phyloP scores from a whole-genome alignment of 345 rosid species.

The Eucalyptus camaldulensis region DNA sequence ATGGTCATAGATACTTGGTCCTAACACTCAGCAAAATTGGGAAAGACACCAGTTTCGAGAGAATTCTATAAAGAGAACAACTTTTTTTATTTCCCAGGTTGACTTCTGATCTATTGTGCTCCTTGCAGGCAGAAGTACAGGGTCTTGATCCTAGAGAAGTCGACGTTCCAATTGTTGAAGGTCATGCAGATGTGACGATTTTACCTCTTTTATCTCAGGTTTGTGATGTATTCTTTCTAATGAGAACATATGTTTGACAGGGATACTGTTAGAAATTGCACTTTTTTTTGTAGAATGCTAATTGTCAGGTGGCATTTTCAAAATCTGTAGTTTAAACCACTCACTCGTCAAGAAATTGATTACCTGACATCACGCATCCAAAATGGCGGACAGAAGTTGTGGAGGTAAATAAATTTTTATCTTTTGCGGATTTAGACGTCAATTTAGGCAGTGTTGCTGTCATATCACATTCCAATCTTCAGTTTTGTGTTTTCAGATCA shows the following conservation, averaged over 20 bases:
- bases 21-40: not conserved
- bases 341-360: not conserved
- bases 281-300: not conserved
- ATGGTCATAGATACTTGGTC: not conserved
- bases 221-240: no score
- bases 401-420: no score
- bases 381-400: no score
- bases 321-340: conserved; percentile 55
- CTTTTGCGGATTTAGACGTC: no score
- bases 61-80: not conserved
- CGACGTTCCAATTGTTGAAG: conserved; percentile 59
- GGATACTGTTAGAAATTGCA: no score
- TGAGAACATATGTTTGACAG: no score
- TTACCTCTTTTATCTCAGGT: no score
- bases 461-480: no score
- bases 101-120: not conserved
- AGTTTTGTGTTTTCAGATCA: no score
- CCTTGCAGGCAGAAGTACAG: conserved; percentile 73
- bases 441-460: no score
- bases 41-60: not conserved
- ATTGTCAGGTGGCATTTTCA: not conserved
- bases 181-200: no score
- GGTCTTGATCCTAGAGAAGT: conserved; percentile 92
- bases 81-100: not conserved
- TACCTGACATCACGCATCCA: no score